Evolutionary conservation across 2,329 filamentous ascomycete species (phyloP).

Genomic region (Tolypocladium amazonense): DNA sequence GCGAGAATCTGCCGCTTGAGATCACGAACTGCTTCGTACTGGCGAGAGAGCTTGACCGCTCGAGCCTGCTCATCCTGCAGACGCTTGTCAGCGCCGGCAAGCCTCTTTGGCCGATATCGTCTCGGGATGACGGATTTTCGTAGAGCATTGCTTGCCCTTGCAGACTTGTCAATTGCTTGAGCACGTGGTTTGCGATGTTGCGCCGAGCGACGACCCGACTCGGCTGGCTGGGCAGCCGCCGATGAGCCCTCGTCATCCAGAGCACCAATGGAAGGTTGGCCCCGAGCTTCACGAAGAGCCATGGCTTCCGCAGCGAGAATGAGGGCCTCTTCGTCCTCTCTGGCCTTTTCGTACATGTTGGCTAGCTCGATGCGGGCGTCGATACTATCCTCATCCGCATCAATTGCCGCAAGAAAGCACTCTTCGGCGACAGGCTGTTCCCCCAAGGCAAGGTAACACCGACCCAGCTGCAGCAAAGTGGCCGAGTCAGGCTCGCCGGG

Average conservation of each 20-base stretch:
- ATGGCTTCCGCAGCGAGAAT: conserved; percentile 69
- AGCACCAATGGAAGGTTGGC: conserved; percentile 9
- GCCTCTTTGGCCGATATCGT: conserved; percentile 33
- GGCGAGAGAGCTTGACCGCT: conserved; percentile 25
- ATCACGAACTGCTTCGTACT: conserved; percentile 33
- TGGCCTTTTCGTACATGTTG: conserved; percentile 70
- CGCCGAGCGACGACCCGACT: not conserved
- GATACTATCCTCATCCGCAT: conserved; percentile 60
- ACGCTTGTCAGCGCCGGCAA: conserved; percentile 33
- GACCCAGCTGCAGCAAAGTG: conserved; percentile 45
- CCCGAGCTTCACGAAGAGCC: conserved; percentile 43
- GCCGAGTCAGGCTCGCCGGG: conserved; percentile 39
- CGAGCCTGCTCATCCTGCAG: conserved; percentile 32
- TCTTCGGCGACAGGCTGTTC: conserved; percentile 62
- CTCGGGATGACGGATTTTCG: conserved; percentile 15
- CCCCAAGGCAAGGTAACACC: conserved; percentile 57
- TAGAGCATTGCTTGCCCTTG: not conserved
- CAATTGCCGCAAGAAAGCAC: conserved; percentile 64
- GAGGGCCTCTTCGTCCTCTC: conserved; percentile 65
- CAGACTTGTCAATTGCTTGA: not conserved
- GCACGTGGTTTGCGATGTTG: not conserved
- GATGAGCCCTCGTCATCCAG: not conserved
- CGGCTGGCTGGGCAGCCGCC: not conserved
- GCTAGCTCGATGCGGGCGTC: conserved; percentile 71
- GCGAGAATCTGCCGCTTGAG: conserved; percentile 30